Conservation (phyloP, 2,329 filamentous ascomycete genomes). For the Aureobasidium sp. region DNA sequence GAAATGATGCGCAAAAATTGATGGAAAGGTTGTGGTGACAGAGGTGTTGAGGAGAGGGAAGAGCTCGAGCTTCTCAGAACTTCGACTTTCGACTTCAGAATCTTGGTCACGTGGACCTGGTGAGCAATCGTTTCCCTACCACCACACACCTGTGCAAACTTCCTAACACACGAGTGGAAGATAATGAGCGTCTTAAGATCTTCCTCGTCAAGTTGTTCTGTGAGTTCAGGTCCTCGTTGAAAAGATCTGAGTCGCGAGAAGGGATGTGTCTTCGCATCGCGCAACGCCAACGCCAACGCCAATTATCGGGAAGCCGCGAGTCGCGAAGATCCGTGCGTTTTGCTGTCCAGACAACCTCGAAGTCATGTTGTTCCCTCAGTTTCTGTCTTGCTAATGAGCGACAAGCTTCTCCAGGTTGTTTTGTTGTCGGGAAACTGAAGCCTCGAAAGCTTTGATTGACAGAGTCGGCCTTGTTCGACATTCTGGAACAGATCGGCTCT, state of each 20-base stretch:
- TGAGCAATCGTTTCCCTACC: neutral
- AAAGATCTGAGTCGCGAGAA: neutral
- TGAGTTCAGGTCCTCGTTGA: constrained; percentile 1
- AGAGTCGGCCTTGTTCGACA: no score
- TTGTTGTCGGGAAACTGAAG: no score
- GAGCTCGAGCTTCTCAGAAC: constrained; percentile 13
- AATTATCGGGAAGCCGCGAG: constrained; percentile 7
- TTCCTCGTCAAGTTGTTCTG: neutral
- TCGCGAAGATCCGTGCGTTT: constrained; percentile 9
- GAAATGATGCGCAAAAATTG: constrained; percentile 6
- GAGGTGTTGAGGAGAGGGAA: constrained; percentile 12
- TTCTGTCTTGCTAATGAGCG: neutral
- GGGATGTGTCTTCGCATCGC: neutral
- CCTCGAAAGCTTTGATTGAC: no score
- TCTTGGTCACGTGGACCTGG: constrained; percentile 16
- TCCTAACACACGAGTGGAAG: neutral
- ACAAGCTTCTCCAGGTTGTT: no score
- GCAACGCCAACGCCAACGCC: constrained; percentile 4
- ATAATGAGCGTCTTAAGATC: neutral
- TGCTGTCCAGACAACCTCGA: constrained; percentile 1
- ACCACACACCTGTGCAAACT: neutral
- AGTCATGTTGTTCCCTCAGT: neutral
- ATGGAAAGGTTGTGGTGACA: constrained; percentile 13
- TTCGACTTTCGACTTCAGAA: no score
- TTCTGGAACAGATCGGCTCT: no score